Evolutionary conservation across 225 moss, liverwort and hornwort species (phyloP).

Genomic region (Straminergon stramineum): DNA sequence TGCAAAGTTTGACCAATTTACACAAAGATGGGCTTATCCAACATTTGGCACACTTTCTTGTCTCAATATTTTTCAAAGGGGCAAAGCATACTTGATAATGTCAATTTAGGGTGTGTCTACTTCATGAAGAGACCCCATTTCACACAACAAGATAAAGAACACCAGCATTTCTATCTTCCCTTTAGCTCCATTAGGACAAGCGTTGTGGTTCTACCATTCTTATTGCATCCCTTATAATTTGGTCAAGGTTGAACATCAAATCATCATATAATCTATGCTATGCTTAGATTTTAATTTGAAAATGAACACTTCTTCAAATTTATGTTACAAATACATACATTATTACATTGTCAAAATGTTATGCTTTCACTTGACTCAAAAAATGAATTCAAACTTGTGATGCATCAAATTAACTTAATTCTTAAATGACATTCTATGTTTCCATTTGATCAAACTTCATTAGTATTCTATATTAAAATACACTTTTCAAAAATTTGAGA

Average conservation of each 20-base stretch:
- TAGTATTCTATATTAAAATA: not conserved
- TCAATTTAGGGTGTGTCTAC: not conserved
- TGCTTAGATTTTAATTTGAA: not conserved
- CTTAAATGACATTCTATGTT: rapidly evolving
- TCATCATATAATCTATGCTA: not conserved
- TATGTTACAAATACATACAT: not conserved
- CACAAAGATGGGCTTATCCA: too few species aligned
- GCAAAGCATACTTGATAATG: rapidly evolving
- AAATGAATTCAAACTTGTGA: not conserved
- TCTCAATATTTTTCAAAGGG: not conserved
- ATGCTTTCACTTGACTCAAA: not conserved
- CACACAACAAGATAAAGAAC: not conserved
- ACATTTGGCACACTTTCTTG: not conserved
- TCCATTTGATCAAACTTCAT: rapidly evolving
- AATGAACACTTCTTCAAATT: not conserved
- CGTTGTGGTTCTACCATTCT: not conserved
- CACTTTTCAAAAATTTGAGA: too few species aligned
- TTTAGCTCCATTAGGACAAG: not conserved
- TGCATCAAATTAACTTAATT: not conserved
- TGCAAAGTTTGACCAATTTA: not conserved
- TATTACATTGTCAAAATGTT: not conserved
- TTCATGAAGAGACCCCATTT: not conserved
- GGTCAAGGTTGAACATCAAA: not conserved
- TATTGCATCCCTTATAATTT: not conserved
- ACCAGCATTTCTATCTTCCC: not conserved